Conservation (phyloP, 768 basidiomycete species). For the Lentinula sp. region DNA sequence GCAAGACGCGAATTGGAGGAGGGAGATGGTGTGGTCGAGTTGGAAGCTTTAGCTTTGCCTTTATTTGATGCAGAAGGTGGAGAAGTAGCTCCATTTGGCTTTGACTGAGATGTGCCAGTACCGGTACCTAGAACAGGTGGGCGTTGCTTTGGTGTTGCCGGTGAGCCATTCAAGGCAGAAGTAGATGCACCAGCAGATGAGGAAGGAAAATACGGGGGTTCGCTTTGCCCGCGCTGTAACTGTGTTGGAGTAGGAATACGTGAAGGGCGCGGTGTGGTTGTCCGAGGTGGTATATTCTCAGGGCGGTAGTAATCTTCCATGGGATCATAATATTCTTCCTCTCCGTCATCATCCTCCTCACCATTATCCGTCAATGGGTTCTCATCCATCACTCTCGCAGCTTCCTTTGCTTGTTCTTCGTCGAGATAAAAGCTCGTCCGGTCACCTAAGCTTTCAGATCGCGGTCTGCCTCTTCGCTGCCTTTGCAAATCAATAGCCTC, state of each 20-base stretch:
- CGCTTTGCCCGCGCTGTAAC: slow-evolving; percentile 27
- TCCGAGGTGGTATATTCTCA: slow-evolving; percentile 21
- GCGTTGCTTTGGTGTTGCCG: background rate
- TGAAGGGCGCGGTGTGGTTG: slow-evolving; percentile 35
- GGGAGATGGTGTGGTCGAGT: slow-evolving; percentile 24
- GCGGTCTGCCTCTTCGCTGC: slow-evolving; percentile 28
- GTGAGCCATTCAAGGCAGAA: background rate
- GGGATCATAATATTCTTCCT: slow-evolving; percentile 22
- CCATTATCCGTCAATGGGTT: slow-evolving; percentile 71
- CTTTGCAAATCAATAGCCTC: slow-evolving; percentile 17
- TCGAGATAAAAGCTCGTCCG: slow-evolving; percentile 68
- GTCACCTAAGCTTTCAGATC: slow-evolving; percentile 58
- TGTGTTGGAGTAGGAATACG: slow-evolving; percentile 23
- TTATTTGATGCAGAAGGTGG: background rate
- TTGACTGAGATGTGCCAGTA: background rate
- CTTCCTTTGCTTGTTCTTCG: slow-evolving; percentile 39
- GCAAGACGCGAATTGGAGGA: slow-evolving; percentile 32
- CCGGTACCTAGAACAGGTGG: background rate
- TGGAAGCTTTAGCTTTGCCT: slow-evolving; percentile 17
- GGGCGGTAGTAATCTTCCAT: slow-evolving; percentile 16
- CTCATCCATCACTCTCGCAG: slow-evolving; percentile 67
- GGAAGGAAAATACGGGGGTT: slow-evolving; percentile 28
- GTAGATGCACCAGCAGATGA: background rate
- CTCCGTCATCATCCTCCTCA: slow-evolving; percentile 42
- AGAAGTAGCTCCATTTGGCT: background rate